A percentile compares a stretch with the other conserved stretches of the same genome.
These are phyloP conservation scores for Wickerhamomyces kurtzmanii DNA, from an alignment of 805 yeast genomes.

Conservation along the genomic window DNA sequence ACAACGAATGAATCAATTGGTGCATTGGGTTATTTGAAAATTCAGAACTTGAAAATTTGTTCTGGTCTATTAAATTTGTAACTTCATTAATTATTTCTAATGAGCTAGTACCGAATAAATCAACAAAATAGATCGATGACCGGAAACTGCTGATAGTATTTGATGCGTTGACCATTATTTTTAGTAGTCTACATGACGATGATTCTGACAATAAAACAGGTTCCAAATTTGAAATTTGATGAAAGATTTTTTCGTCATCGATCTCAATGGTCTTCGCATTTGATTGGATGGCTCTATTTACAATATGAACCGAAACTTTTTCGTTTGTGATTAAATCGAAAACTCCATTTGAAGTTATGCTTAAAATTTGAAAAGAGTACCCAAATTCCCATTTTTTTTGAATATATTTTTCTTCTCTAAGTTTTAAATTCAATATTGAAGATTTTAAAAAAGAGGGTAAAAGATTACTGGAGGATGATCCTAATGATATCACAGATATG, in stretches of 20 bases:
- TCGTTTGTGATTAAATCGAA: slow-evolving; percentile 3
- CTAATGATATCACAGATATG: slow-evolving; percentile 2
- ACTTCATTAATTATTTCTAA: slow-evolving; percentile 2
- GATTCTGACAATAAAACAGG: no score
- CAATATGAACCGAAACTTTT: slow-evolving; percentile 5
- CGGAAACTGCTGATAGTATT: no score
- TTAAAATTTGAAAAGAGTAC: slow-evolving; percentile 4
- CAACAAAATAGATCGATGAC: slow-evolving; percentile 6
- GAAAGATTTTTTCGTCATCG: not conserved
- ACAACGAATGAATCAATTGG: slow-evolving; percentile 12
- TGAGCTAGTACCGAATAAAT: slow-evolving; percentile 1
- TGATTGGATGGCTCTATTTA: slow-evolving; percentile 5
- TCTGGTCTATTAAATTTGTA: slow-evolving; percentile 4
- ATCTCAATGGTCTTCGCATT: not conserved
- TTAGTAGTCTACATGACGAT: no score
- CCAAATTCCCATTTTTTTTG: slow-evolving; percentile 7
- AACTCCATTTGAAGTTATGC: slow-evolving; percentile 7
- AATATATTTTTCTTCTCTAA: slow-evolving; percentile 4
- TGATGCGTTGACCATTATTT: no score
- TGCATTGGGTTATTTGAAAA: slow-evolving; percentile 9
- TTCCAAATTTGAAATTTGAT: not conserved
- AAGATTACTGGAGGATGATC: no score
- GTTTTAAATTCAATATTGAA: not conserved
- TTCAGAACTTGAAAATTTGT: slow-evolving; percentile 7
- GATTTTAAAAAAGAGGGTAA: not conserved